Conservation (phyloP, 768 basidiomycete genomes). For the Suillus paluster region DNA sequence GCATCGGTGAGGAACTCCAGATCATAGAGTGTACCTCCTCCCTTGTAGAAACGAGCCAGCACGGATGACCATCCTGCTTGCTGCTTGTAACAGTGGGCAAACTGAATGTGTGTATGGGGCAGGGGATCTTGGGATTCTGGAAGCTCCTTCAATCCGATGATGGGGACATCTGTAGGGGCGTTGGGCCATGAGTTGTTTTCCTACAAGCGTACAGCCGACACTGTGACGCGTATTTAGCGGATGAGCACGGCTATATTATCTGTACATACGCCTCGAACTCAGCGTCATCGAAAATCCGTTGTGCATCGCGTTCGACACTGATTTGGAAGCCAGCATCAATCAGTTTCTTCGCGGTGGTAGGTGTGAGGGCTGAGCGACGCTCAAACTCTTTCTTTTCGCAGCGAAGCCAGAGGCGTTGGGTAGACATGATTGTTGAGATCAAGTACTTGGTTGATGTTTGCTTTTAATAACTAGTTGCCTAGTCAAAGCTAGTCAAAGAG, state of each 20-base stretch:
- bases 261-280: slow-evolving; percentile 88
- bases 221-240: slow-evolving; percentile 43
- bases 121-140: slow-evolving; percentile 80
- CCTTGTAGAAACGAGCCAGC: slow-evolving; percentile 82
- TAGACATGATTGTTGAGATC: slow-evolving; percentile 46
- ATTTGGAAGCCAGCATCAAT: slow-evolving; percentile 91
- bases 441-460: background rate
- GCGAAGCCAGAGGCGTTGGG: slow-evolving; percentile 81
- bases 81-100: slow-evolving; percentile 96
- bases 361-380: slow-evolving; percentile 89
- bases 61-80: slow-evolving; percentile 93
- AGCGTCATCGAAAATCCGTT: slow-evolving; percentile 91
- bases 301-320: slow-evolving; percentile 88
- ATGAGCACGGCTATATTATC: slow-evolving; percentile 9
- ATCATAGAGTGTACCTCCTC: slow-evolving; percentile 89
- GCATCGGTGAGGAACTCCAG: slow-evolving; percentile 93
- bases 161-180: slow-evolving; percentile 74
- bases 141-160: slow-evolving; percentile 98
- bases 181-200: slow-evolving; percentile 87
- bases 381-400: slow-evolving; percentile 98
- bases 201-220: slow-evolving; percentile 87
- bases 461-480: background rate
- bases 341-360: slow-evolving; percentile 85
- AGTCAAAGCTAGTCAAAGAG: background rate
- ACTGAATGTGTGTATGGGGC: slow-evolving; percentile 95